Base-by-base conservation (phyloP, 495 filamentous ascomycete genomes). In the Penicillium angulare region DNA sequence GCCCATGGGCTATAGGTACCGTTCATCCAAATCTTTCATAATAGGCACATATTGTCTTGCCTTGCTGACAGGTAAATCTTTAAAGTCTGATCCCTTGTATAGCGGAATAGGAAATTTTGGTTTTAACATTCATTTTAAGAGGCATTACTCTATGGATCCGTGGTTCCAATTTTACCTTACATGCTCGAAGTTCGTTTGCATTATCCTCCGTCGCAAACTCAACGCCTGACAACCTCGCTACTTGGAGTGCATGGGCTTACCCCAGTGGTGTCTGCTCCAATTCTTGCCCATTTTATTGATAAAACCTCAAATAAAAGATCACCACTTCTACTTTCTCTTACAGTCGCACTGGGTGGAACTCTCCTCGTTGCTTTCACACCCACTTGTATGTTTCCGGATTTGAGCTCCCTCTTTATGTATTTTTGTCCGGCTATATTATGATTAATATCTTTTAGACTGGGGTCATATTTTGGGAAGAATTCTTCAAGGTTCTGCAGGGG, bases 121-220 rank as follows among this genome's bases (percentile, higher is more conserved):
- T n/a, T n/a, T n/a, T n/a, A n/a, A n/a, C n/a, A n/a, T n/a, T n/a
- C n/a, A n/a, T n/a, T n/a, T n/a, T n/a, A n/a, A n/a, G 39, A 27
- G 0, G 26, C 47, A 0, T 59, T 65, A 12, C 59, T 65, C n/a
- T 65, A 57, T 31, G 42, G 59, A 13, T 65, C 55, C 36, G 7
- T 60, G 9, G 59, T 62, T 16, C 62, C 62, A 5, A 62, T 65
- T 5, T 34, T 65, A 1, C 46, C 36, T 15, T 52, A 57, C 21
- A 61, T 65, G 49, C 43, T 65, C 8, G 53, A 60, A 38, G 44
- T 32, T 12, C 62, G 62, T 13, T 27, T 65, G 13, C 43, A 53
- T 18, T 17, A 53, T 12, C 32, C 44, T 16, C 23, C 53, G n/a
- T 34, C 43, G 15, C 39, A 51, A 22, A 57, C 53, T 0, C 59